These are phyloP conservation scores for Stagonosporopsis vannaccii DNA, from an alignment of 2,329 filamentous ascomycete genomes.

Conservation along the genomic window DNA sequence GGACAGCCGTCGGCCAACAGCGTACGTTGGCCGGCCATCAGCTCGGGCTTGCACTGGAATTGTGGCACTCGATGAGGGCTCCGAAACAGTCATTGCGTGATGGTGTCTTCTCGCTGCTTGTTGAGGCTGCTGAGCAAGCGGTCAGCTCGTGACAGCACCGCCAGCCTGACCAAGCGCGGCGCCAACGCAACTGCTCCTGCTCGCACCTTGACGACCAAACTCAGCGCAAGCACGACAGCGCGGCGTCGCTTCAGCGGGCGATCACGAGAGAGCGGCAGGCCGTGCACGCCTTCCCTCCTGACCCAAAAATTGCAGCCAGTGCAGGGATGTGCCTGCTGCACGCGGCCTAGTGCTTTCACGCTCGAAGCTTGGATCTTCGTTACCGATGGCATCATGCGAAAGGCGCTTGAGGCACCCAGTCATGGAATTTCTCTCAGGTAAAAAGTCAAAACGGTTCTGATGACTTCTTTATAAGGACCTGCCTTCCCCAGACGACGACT, in stretches of 20 bases:
- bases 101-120: neutral
- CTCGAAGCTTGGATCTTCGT: constrained; percentile 36
- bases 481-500: constrained; percentile 21
- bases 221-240: constrained; percentile 14
- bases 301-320: constrained; percentile 39
- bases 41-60: constrained; percentile 1
- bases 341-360: constrained; percentile 27
- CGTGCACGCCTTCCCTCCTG: constrained; percentile 42
- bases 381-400: constrained; percentile 40
- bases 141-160: constrained; percentile 15
- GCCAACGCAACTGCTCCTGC: constrained; percentile 8
- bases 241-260: constrained; percentile 23
- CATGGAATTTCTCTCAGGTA: constrained; percentile 44
- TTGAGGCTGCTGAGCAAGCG: constrained; percentile 8
- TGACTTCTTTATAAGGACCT: constrained; percentile 34
- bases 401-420: constrained; percentile 33
- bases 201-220: constrained; percentile 22
- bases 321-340: constrained; percentile 30
- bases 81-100: constrained; percentile 13
- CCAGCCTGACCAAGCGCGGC: neutral
- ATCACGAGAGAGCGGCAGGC: constrained; percentile 42
- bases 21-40: constrained; percentile 1
- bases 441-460: constrained; percentile 24
- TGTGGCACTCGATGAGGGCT: neutral
- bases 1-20: constrained; percentile 29